These are phyloP conservation scores for Candida bentonensis DNA, from an alignment of 805 yeast species.

Conservation along the genomic window DNA sequence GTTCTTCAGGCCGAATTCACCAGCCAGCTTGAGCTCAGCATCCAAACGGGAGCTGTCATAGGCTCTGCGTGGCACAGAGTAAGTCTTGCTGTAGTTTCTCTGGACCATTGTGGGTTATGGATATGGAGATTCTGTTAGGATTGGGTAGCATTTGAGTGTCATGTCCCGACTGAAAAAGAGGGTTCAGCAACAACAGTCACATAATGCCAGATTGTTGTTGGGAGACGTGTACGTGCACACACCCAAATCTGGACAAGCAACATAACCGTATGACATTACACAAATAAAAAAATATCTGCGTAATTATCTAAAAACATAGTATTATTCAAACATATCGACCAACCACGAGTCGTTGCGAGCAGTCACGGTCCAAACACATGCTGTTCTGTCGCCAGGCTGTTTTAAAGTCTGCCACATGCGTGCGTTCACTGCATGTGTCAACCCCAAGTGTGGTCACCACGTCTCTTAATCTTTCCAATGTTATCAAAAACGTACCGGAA, in stretches of 20 bases:
- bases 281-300: no score
- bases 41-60: slow-evolving; percentile 99
- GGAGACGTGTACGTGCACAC: no score
- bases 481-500: background rate
- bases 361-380: no score
- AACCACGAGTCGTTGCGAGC: no score
- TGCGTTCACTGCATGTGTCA: background rate
- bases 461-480: slow-evolving; percentile 1
- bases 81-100: slow-evolving; percentile 90
- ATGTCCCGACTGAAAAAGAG: background rate
- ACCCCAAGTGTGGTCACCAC: background rate
- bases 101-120: background rate
- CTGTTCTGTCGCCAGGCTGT: no score
- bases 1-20: slow-evolving; percentile 99
- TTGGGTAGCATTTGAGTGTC: background rate
- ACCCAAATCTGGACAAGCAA: no score
- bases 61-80: slow-evolving; percentile 98
- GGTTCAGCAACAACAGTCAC: background rate
- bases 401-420: no score
- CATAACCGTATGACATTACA: no score
- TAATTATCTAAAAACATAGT: no score
- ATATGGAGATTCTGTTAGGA: background rate
- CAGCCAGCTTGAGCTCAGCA: slow-evolving; percentile 97
- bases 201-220: no score
- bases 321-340: no score